Evolutionary conservation across 2,329 filamentous ascomycete species (phyloP).

Genomic region (Exophiala sp.): DNA sequence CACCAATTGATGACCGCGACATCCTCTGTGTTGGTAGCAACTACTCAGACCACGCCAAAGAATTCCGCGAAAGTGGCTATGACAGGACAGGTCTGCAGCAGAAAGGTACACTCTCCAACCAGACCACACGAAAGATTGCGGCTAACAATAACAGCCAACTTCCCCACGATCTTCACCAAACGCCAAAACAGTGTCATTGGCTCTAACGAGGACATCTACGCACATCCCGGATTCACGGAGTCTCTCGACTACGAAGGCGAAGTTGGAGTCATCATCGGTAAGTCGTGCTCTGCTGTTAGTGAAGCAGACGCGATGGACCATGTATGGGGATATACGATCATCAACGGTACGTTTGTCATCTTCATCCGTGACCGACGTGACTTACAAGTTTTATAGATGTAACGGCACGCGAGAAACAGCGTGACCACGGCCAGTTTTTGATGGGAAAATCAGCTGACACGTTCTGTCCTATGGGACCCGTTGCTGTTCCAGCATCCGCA

Average conservation of each 20-base stretch:
- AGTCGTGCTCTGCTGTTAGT: constrained; percentile 42
- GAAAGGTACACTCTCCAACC: constrained; percentile 33
- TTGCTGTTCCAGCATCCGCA: constrained; percentile 47
- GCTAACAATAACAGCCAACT: constrained; percentile 10
- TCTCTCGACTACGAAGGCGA: constrained; percentile 56
- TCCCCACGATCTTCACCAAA: constrained; percentile 18
- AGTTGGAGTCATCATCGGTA: constrained; percentile 55
- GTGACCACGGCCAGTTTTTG: constrained; percentile 59
- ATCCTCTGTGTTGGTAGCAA: constrained; percentile 39
- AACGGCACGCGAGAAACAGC: constrained; percentile 51
- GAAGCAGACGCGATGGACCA: constrained; percentile 48
- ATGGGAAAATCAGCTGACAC: constrained; percentile 57
- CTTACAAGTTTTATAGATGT: constrained; percentile 41
- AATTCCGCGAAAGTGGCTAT: constrained; percentile 55
- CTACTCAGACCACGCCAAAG: constrained; percentile 55
- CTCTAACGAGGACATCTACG: constrained; percentile 43
- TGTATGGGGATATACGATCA: constrained; percentile 57
- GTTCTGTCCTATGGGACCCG: constrained; percentile 55
- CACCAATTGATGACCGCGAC: constrained; percentile 17
- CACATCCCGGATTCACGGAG: constrained; percentile 47
- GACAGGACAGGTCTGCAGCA: constrained; percentile 45
- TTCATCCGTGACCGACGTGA: too few species aligned
- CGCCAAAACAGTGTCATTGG: constrained; percentile 49
- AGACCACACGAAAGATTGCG: too few species aligned
- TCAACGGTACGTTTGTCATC: constrained; percentile 50